Base-by-base conservation (phyloP, 2,329 filamentous ascomycete species). In the Colletotrichum zoysiae region DNA sequence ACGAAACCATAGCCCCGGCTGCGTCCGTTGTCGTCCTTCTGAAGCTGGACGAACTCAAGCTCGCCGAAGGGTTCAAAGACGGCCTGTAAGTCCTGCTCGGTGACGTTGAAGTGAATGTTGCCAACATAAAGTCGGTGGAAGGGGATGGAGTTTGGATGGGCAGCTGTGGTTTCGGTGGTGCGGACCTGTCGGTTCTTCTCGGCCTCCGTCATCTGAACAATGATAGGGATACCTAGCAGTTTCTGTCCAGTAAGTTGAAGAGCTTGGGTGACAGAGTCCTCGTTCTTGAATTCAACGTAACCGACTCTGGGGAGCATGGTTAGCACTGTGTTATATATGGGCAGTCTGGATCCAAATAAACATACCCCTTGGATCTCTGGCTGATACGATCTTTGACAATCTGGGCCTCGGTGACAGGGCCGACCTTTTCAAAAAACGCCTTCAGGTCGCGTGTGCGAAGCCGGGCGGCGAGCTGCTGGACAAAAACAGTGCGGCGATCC, bases 101-200 rank as follows among this genome's bases (percentile, higher is more conserved):
- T 98, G 81, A 99, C 97, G 81, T 95, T 98, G 88, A 99, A 99
- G 86, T 99, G 96, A 77, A 99, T 98, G 82, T 99, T 99, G 83
- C 96, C 96, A 77, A 99, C 95, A 82, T 98, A 99, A 72, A 99
- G 92, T 77, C 97, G 93, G 84, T 99, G 96, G 86, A 98, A 98
- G 33, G 96, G 96, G 71, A 97, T 92, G 73, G 93, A 92, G 80
- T 95, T 95, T 72, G 92, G 91, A 76, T 94, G 90, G 71, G 84
- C 86, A 75, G 88, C 87, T 64, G 88, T 85, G 63, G 88, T 85
- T 77, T 96, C 93, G 64, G 93, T 89, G 75, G 90, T 95, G 76
- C 95, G 94, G 75, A 95, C 94, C 86, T 97, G 95, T 77, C 96
- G 95, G 81, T 99, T 99, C 88, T 99, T 99, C 84, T 99, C 97